phyloP scores from a whole-genome alignment of 1,284 basidiomycete species.

The Malassezia sympodialis region DNA sequence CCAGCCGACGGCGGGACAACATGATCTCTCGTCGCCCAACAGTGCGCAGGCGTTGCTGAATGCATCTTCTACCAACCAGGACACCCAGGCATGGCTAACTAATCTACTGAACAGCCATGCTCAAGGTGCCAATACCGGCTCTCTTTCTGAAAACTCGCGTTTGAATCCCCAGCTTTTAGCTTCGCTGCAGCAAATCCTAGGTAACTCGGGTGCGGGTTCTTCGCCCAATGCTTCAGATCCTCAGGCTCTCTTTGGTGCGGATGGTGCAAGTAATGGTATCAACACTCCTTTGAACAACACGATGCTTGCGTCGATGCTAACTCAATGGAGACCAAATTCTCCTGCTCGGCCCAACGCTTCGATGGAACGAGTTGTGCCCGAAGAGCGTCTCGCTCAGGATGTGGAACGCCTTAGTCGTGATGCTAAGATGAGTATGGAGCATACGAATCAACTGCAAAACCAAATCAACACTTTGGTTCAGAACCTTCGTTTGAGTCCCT shows the following conservation, averaged over 20 bases:
- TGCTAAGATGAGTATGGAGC: conserved; percentile 60
- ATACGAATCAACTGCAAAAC: conserved; percentile 62
- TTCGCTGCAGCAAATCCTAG: not conserved
- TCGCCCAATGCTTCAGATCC: not conserved
- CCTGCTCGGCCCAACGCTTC: not conserved
- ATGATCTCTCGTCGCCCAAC: not conserved
- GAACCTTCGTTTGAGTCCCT: conserved; percentile 56
- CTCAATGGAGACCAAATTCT: not conserved
- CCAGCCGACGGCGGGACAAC: not conserved
- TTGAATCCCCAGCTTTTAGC: conserved; percentile 1
- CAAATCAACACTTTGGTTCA: conserved; percentile 66
- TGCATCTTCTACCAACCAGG: not conserved
- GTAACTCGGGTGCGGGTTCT: not conserved
- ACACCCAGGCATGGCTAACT: not conserved
- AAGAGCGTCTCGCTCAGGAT: conserved; percentile 26
- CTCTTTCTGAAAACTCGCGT: not conserved
- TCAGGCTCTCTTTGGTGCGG: not conserved
- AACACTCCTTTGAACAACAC: not conserved
- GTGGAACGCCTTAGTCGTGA: conserved; percentile 55
- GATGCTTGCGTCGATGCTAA: not conserved
- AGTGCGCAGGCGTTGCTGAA: not conserved
- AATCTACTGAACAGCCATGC: not conserved
- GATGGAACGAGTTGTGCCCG: not conserved
- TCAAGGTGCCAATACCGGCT: not conserved
- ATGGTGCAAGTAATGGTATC: not conserved